phyloP scores from a whole-genome alignment of 2,329 filamentous ascomycete species.

The Mycogone perniciosa region DNA sequence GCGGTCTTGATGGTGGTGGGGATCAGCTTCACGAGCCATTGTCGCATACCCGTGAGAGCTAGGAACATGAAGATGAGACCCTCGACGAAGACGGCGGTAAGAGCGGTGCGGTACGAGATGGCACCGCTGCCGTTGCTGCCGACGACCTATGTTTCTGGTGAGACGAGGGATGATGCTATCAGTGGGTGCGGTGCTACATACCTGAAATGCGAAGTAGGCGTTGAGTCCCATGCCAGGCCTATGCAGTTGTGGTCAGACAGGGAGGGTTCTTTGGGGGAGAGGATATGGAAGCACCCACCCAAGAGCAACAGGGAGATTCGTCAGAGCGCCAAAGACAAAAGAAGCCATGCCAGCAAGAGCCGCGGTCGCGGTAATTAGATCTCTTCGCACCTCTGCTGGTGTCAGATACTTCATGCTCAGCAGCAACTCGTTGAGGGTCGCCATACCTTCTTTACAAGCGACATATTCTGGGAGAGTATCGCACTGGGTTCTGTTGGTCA shows the following conservation, averaged over 20 bases:
- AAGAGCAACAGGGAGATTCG: conserved; percentile 60
- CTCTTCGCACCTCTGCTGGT: conserved; percentile 55
- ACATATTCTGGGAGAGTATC: conserved; percentile 38
- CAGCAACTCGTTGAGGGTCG: not conserved
- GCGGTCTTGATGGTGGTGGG: conserved; percentile 60
- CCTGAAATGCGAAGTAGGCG: conserved; percentile 60
- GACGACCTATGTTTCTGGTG: conserved; percentile 37
- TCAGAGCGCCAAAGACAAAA: conserved; percentile 71
- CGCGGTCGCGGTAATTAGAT: conserved; percentile 78
- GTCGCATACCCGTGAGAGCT: conserved; percentile 61
- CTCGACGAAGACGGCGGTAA: conserved; percentile 60
- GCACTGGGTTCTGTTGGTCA: conserved; percentile 39
- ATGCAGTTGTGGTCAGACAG: not conserved
- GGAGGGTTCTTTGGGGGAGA: not conserved
- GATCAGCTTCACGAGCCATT: conserved; percentile 64
- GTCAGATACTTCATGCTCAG: conserved; percentile 4
- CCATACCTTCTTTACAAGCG: conserved; percentile 41
- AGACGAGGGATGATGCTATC: not conserved
- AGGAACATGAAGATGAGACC: conserved; percentile 59
- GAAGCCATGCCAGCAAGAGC: conserved; percentile 69
- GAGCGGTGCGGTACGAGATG: conserved; percentile 52
- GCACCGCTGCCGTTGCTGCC: conserved; percentile 51
- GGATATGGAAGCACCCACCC: conserved; percentile 22
- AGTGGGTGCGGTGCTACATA: conserved; percentile 1
- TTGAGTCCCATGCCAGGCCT: conserved; percentile 64